These are phyloP conservation scores for Cystobasidium tubakii DNA, from an alignment of 768 basidiomycete genomes.

Conservation along the genomic window DNA sequence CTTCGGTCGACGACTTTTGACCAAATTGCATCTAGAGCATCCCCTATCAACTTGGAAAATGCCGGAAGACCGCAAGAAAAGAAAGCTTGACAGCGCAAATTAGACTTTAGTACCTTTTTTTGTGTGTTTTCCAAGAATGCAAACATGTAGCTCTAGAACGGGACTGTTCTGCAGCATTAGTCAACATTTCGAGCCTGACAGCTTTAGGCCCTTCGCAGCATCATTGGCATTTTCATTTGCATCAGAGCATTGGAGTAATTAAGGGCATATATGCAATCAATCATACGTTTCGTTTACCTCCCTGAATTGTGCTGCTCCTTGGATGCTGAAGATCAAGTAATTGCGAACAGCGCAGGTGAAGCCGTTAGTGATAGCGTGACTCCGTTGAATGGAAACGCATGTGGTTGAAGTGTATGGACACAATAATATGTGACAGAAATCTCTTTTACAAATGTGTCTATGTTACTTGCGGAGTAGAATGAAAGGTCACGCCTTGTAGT, in stretches of 20 bases:
- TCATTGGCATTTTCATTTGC: background rate
- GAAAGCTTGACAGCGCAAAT: background rate
- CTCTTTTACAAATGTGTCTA: background rate
- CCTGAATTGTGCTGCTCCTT: too few species aligned
- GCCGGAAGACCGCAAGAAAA: conserved; percentile 14
- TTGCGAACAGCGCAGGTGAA: too few species aligned
- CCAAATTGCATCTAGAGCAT: background rate
- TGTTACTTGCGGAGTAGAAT: background rate
- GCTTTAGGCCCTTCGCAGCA: background rate
- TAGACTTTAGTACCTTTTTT: background rate
- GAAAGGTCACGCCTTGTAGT: background rate
- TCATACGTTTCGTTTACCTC: too few species aligned
- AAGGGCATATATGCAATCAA: background rate
- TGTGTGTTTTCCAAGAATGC: background rate
- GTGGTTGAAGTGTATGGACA: background rate
- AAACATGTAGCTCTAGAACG: background rate
- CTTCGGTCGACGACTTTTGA: conserved; percentile 3
- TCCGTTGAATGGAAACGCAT: too few species aligned
- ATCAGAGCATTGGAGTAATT: background rate
- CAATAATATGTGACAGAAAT: too few species aligned
- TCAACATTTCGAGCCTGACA: background rate
- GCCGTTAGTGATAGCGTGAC: too few species aligned
- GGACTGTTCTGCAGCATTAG: background rate
- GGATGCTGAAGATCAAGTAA: too few species aligned
- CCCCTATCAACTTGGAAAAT: background rate